Base-by-base conservation (phyloP, 2,329 filamentous ascomycete genomes). In the Pyrenochaeta sp. region DNA sequence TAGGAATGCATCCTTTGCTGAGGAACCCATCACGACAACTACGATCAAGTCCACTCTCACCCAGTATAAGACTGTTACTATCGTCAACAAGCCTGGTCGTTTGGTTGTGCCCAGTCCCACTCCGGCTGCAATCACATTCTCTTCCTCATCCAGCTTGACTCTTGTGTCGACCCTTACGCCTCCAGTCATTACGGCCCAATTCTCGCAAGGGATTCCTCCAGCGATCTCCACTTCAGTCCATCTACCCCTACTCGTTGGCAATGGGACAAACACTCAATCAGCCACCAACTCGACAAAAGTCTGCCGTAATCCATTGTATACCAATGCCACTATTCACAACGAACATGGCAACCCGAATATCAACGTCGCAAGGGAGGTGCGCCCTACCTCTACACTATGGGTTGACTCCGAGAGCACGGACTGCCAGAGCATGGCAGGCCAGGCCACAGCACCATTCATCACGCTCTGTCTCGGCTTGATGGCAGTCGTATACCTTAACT, bases 41-140 rank as follows among this genome's bases (percentile, higher is more conserved):
- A 66, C 59, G 4, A 36, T 66, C 17, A 54, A 51, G 49, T 56
- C 57, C 21, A 67, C 64, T 1, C 35, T 39, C 33, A 56, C 54
- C 14, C n/a, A 47, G 45, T 48, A 47, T 46, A 59, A 29, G 45
- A 61, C 55, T 7, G 35, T 61, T 29, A 61, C 53, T 1, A 18
- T 58, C 7, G 47, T 32, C 29, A 56, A 32, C 37, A 35, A 44
- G 32, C 14, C 10, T 21, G 21, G 30, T 11, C 23, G 20, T 9
- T 14, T 32, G 30, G 11, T 30, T 20, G 27, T 32, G 17, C 35
- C 18, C 29, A 27, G 2, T 40, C 56, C 15, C 30, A 27, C n/a
- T 23, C 54, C 44, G 11, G 20, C 39, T 21, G 18, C 44, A 20
- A 17, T 1, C 4, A 18, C 44, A 18, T 39, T 39, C 35, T 30